Evolutionary conservation across 129 eudicot species (phyloP).

Genomic region (Pulicaria dysenterica): DNA sequence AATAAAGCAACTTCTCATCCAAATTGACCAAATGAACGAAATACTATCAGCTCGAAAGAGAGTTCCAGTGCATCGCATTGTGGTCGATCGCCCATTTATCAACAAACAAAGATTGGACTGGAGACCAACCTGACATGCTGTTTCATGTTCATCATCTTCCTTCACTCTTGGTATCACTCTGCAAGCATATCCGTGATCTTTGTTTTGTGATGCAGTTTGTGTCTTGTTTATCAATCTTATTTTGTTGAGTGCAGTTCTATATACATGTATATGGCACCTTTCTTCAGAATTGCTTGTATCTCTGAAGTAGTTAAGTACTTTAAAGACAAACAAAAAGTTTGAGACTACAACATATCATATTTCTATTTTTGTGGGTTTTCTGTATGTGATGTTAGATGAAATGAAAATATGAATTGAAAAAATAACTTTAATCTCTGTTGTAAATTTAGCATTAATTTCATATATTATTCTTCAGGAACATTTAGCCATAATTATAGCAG

Average conservation of each 20-base stretch:
- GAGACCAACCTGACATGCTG: constrained; percentile 10
- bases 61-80: constrained; percentile 25
- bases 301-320: background rate
- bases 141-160: constrained; percentile 6
- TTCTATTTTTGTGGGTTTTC: background rate
- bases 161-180: background rate
- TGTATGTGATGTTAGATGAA: background rate
- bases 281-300: background rate
- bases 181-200: constrained; percentile 1
- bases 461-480: too few species aligned
- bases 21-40: constrained; percentile 21
- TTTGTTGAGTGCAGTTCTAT: constrained; percentile 2
- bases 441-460: too few species aligned
- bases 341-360: background rate
- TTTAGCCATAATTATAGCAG: too few species aligned
- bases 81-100: constrained; percentile 13
- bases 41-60: constrained; percentile 21
- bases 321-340: constrained; percentile 5
- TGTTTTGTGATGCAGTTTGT: constrained; percentile 6
- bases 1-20: constrained; percentile 22
- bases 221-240: background rate
- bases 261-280: constrained; percentile 3
- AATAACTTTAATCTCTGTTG: too few species aligned
- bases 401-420: background rate
- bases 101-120: constrained; percentile 17